Evolutionary conservation across 495 filamentous ascomycete genomes (phyloP), one percentile per base, ranked within the genome.

Genomic region (Aspergillus asperescens): DNA sequence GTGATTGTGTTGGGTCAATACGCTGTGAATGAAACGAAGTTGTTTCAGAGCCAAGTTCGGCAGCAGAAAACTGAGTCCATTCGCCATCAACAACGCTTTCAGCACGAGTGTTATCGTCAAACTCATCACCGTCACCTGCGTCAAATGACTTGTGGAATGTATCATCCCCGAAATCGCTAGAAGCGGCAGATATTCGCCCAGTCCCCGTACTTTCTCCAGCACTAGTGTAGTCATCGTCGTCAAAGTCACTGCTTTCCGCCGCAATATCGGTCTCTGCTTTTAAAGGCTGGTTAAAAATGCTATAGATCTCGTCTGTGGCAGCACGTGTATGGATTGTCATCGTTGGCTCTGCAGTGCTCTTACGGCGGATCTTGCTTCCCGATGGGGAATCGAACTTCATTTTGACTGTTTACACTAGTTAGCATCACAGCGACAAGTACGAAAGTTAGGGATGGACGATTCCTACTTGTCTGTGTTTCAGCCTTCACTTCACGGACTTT

Each of bases 271-370:
- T 67, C 58, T 78, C 66, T 29, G 74, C 73, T 58, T 88, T 81
- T 39, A 95, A 66, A 7, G 94, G 92, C 40, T 94, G 89, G 60
- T 93, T 97, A 71, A 98, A 97, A 34, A 98, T 84, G 54, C 87
- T 89, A 66, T 97, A 95, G 42, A 98, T 96, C 56, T 97, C 94
- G 61, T 97, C 91, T 42, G 90, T 96, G 1, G 93, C 93, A 47
- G 91, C 92, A 45, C 83, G 88, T 15, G 93, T 98, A 62, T 96
- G 88, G 56, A 98, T 80, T 1, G 93, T 98, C 91, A 98, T 96
- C 1, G 93, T 98, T 22, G 90, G 88, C 62, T 95, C 90, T 2
- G 79, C 67, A 10, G 80, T 78, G 64, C 85, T 88, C 71, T 88
- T 91, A 41, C 81, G 77, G 37, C 78, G 84, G 23, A 89, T 77